Base-by-base conservation (phyloP, 139 green algal species). In the Coelastrella sp. region DNA sequence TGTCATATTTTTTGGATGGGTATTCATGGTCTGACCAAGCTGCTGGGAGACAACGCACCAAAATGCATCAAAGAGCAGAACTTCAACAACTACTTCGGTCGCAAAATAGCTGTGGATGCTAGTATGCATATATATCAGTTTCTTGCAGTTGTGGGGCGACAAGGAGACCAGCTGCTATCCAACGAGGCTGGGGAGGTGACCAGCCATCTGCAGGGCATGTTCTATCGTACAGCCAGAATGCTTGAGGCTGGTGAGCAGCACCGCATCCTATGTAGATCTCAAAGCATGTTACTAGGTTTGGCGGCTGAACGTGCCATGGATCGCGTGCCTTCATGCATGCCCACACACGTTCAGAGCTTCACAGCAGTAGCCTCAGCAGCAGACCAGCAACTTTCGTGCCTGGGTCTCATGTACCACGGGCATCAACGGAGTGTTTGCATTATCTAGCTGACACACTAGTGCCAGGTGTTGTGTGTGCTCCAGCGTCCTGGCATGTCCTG, bases 71-170 rank as follows among this genome's bases (percentile, higher is more conserved):
- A 95, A 59, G 96, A 98, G 87, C 94, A 97, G 32, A 98, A 98
- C 87, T 99, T 99, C 79, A 97, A 99, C n/a, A 97, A 95, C 73
- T 99, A 99, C 90, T 99, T 99, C 92, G 98, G 98, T 4, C 92
- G 98, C 5, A 99, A 98, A 86, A 97, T 99, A 83, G 98, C 98
- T 5, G 95, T 99, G 20, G 98, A 99, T 90, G 98, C 98, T 7
- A 98, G 95, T 68, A 99, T 99, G 98, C 97, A 99, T 93, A 99
- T 99, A 65, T 99, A 99, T 90, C 97, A 99, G 86, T 99, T 99
- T 92, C 94, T 99, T 95, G 97, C 98, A 14, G 93, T 94, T 14
- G 95, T 96, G 13, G 92, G 95, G 10, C 86, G 92, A 5, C 57
- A 87, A 64, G 97, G 97, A 2, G 96, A 97, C 22, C 95, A 99